Base-by-base conservation (phyloP, 2,329 filamentous ascomycete species). In the Harringtonia aguacate region DNA sequence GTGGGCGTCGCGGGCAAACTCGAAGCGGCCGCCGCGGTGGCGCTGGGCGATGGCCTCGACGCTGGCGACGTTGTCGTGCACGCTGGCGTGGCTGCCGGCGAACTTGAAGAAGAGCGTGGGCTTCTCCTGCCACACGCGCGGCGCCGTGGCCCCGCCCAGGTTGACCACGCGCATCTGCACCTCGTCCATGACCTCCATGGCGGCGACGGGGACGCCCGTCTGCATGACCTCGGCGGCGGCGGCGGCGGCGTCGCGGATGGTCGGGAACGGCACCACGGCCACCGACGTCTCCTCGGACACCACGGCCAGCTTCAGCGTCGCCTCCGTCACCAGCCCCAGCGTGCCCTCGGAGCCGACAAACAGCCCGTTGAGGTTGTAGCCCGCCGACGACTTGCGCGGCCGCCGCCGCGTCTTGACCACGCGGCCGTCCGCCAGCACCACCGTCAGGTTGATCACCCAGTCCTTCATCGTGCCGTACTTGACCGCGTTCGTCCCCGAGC, bases 21-120 rank as follows among this genome's bases (percentile, higher is more conserved):
- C 83, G 55, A 92, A 90, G 31, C 65, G 69, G 58, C 67, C 79
- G 1, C 77, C 79, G 42, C 75, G 72, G 53, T 89, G 77, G 6
- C 61, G 56, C 52, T 75, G 77, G 0, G 85, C 76, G 39, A 94
- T 82, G 10, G 67, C 62, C 51, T 79, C 77, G 2, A 90, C 86
- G 41, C 78, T 66, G 10, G 66, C 61, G 40, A 92, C 81, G 54
- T 89, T 86, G 54, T 94, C 86, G 48, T 76, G 73, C 4, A 94
- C 86, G n/a, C 82, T 77, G 21, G 75, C 75, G 51, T 79, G 81
- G 1, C 86, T 88, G 17, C 88, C 88, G 1, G 84, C 81, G 58
- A 94, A 86, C 63, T 88, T 89, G 73, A 90, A 87, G 60, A 90
- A 89, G 13, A 90, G 70, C 1, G 85, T 89, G 0, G 85, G 84